A percentile compares a stretch with the other conserved stretches of the same genome.
These are phyloP conservation scores for Angomonas desouzai DNA, from an alignment of 208 protist genomes.

Conservation along the genomic window DNA sequence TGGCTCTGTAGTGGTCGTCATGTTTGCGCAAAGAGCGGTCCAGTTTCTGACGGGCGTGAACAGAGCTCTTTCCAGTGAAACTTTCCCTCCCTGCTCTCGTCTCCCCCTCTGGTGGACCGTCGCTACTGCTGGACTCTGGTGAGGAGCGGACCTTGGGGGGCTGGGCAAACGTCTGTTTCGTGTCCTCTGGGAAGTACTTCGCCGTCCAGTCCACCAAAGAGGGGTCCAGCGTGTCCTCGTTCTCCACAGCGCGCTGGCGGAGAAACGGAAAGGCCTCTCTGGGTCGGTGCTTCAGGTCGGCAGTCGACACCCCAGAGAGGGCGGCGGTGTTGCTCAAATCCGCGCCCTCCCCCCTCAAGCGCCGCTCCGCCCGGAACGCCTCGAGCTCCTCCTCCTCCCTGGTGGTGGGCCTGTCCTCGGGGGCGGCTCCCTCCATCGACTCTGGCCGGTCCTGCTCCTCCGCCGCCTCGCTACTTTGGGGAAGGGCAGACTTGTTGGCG, in stretches of 20 bases:
- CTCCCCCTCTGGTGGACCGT: not conserved
- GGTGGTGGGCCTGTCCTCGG: not conserved
- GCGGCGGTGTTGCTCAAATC: conserved; percentile 55
- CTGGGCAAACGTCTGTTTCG: conserved; percentile 51
- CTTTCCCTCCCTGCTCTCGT: not conserved
- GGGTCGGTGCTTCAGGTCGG: conserved; percentile 16
- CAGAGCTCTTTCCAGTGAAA: not conserved
- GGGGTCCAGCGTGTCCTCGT: conserved; percentile 66
- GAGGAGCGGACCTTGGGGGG: conserved; percentile 52
- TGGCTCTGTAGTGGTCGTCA: conserved; percentile 70
- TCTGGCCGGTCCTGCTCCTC: conserved; percentile 3
- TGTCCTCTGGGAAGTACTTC: conserved; percentile 86
- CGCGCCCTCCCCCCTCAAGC: conserved; percentile 43
- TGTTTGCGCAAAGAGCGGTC: conserved; percentile 62
- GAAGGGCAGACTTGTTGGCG: not conserved
- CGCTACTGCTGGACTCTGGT: not conserved
- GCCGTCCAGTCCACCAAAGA: conserved; percentile 90
- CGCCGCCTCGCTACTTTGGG: not conserved
- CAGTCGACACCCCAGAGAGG: conserved; percentile 33
- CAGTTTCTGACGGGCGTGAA: conserved; percentile 60
- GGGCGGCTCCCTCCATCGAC: not conserved
- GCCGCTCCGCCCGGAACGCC: conserved; percentile 34
- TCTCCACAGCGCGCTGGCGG: conserved; percentile 69
- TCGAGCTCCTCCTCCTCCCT: conserved; percentile 9
- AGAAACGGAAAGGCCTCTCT: conserved; percentile 83